Conservation (phyloP, 176 grass and related monocot genomes). For the Raddia guianensis region DNA sequence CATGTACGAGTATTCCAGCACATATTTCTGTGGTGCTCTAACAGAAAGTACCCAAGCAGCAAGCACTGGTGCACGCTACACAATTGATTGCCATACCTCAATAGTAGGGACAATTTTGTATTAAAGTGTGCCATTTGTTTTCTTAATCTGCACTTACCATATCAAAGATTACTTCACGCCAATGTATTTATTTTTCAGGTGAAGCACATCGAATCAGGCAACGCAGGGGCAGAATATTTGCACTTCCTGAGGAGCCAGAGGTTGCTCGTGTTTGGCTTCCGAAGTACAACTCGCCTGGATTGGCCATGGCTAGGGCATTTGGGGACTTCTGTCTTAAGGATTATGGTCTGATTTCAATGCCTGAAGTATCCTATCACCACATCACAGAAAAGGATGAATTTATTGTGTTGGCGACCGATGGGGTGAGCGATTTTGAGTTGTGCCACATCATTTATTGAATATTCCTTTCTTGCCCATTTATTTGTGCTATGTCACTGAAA, state of each 20-base stretch:
- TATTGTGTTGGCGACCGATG: constrained; percentile 79
- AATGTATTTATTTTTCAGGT: constrained; percentile 43
- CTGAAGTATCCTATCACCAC: constrained; percentile 61
- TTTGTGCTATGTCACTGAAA: constrained; percentile 17
- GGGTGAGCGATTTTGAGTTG: constrained; percentile 51
- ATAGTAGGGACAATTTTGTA: background rate
- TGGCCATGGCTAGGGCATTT: constrained; percentile 94
- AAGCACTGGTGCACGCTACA: constrained; percentile 22
- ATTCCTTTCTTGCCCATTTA: background rate
- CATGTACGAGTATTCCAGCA: background rate
- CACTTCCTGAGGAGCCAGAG: constrained; percentile 81
- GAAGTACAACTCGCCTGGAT: constrained; percentile 72
- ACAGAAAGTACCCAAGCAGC: constrained; percentile 5
- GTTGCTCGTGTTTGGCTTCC: constrained; percentile 87
- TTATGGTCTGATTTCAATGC: constrained; percentile 81
- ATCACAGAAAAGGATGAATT: constrained; percentile 76
- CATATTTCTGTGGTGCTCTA: background rate
- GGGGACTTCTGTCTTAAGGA: constrained; percentile 94
- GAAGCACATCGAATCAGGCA: constrained; percentile 79
- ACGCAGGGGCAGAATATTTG: constrained; percentile 83
- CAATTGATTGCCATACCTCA: constrained; percentile 9
- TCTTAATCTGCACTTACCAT: constrained; percentile 6
- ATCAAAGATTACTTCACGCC: background rate
- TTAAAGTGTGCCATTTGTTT: background rate
- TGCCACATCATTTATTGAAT: background rate